These are phyloP conservation scores for Lobosporangium transversale DNA, from an alignment of 192 early-diverging fungal genomes.

Conservation along the genomic window DNA sequence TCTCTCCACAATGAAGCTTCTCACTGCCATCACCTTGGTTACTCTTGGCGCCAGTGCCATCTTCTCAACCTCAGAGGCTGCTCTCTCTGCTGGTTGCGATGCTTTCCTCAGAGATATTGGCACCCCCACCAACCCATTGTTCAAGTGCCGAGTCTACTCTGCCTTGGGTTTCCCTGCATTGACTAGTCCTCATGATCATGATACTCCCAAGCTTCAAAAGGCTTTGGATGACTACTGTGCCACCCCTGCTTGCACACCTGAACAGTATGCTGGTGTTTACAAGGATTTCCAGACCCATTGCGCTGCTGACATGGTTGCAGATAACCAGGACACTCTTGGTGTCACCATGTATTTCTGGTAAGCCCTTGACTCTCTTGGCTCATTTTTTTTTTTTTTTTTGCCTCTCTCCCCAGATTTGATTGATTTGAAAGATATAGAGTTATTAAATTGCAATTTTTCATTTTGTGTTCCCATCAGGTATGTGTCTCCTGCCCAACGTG, in stretches of 20 bases:
- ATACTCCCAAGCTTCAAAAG: constrained; percentile 33
- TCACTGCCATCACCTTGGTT: constrained; percentile 4
- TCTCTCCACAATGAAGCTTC: constrained; percentile 10
- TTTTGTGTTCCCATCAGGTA: constrained; percentile 16
- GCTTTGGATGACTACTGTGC: constrained; percentile 29
- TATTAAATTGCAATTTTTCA: not conserved
- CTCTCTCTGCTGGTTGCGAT: constrained; percentile 24
- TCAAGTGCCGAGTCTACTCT: constrained; percentile 38
- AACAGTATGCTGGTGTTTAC: constrained; percentile 29
- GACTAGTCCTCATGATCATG: constrained; percentile 31
- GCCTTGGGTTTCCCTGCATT: constrained; percentile 34
- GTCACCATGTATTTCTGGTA: constrained; percentile 46
- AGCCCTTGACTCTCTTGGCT: not conserved
- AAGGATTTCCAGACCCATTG: constrained; percentile 29
- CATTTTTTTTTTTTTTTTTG: not conserved
- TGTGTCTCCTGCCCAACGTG: constrained; percentile 34
- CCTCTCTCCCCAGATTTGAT: not conserved
- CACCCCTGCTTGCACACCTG: constrained; percentile 31
- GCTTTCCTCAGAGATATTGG: constrained; percentile 15
- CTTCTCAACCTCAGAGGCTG: constrained; percentile 1
- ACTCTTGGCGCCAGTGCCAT: constrained; percentile 5
- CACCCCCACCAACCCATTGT: constrained; percentile 11
- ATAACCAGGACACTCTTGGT: constrained; percentile 27
- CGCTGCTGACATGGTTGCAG: constrained; percentile 31
- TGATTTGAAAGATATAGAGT: not conserved